These are phyloP conservation scores for Pestalotiopsis sp. DNA, from an alignment of 2,329 filamentous ascomycete genomes.

Conservation along the genomic window DNA sequence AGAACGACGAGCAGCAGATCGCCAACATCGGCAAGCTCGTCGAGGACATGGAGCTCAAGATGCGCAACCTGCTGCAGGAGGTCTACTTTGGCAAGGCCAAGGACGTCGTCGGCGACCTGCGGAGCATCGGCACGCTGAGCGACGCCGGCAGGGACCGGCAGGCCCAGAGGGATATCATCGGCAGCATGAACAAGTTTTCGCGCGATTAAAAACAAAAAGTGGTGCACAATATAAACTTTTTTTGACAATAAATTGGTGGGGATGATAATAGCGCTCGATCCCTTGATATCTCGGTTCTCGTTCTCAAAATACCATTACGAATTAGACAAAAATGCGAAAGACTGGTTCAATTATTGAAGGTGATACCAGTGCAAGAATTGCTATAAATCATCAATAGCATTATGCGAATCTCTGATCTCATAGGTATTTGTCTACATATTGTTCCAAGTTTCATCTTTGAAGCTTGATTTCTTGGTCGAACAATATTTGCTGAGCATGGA, in stretches of 20 bases:
- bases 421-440: too few relatives aligned
- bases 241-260: neutral
- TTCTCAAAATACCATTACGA: neutral
- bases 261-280: neutral
- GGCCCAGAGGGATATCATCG: constrained; percentile 86
- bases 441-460: too few relatives aligned
- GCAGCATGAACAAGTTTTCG: constrained; percentile 42
- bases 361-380: neutral
- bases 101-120: constrained; percentile 93
- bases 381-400: neutral
- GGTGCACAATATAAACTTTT: neutral
- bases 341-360: neutral
- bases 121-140: constrained; percentile 82
- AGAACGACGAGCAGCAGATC: constrained; percentile 90
- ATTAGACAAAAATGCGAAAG: neutral
- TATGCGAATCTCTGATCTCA: neutral
- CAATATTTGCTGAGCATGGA: too few relatives aligned
- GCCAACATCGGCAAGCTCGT: constrained; percentile 92
- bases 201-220: neutral
- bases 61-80: constrained; percentile 97
- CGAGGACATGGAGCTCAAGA: constrained; percentile 99
- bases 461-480: too few relatives aligned
- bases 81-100: constrained; percentile 99
- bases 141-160: constrained; percentile 83
- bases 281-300: neutral